Percentiles rank a stretch among this genome's conserved stretches.
Conservation (phyloP, 306 rosid species). For the Luffa aegyptiaca region DNA sequence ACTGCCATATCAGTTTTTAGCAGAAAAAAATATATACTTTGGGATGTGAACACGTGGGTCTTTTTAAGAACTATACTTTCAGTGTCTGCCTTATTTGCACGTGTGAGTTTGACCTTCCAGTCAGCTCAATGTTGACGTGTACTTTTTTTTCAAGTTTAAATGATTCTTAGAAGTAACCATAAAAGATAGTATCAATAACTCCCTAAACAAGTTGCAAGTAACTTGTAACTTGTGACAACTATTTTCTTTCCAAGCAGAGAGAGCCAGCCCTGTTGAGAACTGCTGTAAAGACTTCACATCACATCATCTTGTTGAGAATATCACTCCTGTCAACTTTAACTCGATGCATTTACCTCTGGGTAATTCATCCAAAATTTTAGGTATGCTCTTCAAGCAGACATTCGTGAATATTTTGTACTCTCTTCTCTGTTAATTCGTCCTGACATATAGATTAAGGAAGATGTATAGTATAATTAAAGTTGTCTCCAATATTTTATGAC, state of each 20-base stretch:
- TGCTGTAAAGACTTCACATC: constrained; percentile 15
- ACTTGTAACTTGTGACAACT: neutral
- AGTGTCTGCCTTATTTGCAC: neutral
- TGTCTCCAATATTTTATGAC: neutral
- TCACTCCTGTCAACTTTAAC: constrained; percentile 19
- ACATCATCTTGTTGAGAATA: constrained; percentile 17
- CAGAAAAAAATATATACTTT: neutral
- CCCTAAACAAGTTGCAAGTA: neutral
- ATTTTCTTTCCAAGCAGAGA: constrained; percentile 32
- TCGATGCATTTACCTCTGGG: constrained; percentile 25
- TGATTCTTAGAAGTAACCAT: neutral
- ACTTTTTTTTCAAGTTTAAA: neutral
- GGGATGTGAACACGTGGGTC: neutral
- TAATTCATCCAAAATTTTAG: constrained; percentile 26
- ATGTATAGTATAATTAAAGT: neutral
- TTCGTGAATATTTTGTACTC: neutral
- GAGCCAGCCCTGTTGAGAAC: constrained; percentile 7
- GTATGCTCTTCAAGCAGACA: constrained; percentile 22
- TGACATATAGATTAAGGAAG: neutral
- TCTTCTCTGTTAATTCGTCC: neutral
- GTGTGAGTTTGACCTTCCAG: neutral
- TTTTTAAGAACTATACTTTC: neutral
- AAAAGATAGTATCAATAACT: neutral
- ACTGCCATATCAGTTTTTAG: neutral
- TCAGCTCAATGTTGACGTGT: neutral